Evolutionary conservation across 495 filamentous ascomycete species (phyloP), one percentile per base, ranked within the genome.

Genomic region (Geoglossum glabrum): DNA sequence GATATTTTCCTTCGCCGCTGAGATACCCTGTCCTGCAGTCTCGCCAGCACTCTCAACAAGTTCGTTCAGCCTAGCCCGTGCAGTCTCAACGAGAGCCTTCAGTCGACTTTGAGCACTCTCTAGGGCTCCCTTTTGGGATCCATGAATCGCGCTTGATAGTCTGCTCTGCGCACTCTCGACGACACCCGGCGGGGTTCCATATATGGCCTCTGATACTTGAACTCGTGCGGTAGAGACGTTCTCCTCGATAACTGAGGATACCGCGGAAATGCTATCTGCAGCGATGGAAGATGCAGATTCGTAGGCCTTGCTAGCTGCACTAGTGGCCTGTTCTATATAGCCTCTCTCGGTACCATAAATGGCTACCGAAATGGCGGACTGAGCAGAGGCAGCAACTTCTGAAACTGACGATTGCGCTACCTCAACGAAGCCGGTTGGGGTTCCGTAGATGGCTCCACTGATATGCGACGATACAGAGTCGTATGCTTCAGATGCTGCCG

Each of bases 131-230:
- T 78, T 69, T 63, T 81, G 74, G 15, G 73, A 63, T 5, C 72
- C 69, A 56, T 71, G 70, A 15, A 71, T 49, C 1, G 66, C 65
- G 11, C 38, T 58, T 51, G 64, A 71, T 23, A 69, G n/a, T 57
- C 71, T 70, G 52, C 63, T 69, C 51, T 72, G 72, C 46, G 76
- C 76, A 58, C 75, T 78, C 61, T 84, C 78, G 5, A 81, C 63
- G 33, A 73, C 72, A 19, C 74, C 74, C 54, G 77, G 69, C 62
- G 81, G 74, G 15, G 73, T 64, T 5, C 72, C 69, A 56, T 71
- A 71, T 15, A 71, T 49, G 1, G 66, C 65, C 11, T 46, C 59
- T 51, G 64, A 71, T 23, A 69, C 59, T 17, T 43, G 34, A 4
- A 58, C 34, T 26, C 50, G 56, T 0, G 61, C 65, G 17, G 61